Evolutionary conservation across 306 rosid species (phyloP), one percentile per base, ranked within the genome.

Genomic region (Trifolium fragiferum): DNA sequence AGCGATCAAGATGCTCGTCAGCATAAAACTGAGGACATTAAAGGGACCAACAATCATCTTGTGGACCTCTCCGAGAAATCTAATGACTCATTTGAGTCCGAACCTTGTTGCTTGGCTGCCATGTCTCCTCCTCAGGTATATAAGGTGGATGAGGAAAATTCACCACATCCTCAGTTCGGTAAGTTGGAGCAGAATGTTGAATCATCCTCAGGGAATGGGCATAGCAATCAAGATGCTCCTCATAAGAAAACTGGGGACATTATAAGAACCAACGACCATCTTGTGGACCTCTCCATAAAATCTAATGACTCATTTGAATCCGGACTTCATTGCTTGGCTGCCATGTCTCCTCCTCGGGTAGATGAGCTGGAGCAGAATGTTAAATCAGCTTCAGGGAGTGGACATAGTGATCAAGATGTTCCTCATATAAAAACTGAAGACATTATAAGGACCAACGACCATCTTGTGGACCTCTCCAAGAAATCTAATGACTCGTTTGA

Each of bases 181-280:
- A 77, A 81, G 83, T 64, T 75, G 68, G 88, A 86, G 7, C 37
- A 33, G 7, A 33, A 33, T 8, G 62, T 18, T 53, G 64, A 41
- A 37, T 57, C 86, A 60, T 66, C 85, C 74, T 53, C 66, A 9
- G 68, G 67, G 63, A 70, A 53, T 71, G 85, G 53, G 43, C 76
- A 83, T 12, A 19, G 23, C 33, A 81, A 78, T 82, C 84, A 69
- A 37, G 80, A 68, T 37, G 83, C 70, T 16, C 78, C 81, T 75
- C 76, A 77, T 74, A 68, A 19, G 70, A 83, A 78, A 76, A 47
- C 73, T 72, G 80, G 76, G 13, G 44, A 40, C 32, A 47, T 69
- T 82, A 83, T 78, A 68, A 82, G 51, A 80, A 87, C 87, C 78
- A 82, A 80, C 14, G 67, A 80, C 74, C 75, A 68, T 76, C 82